phyloP scores from a whole-genome alignment of 169 alveolate genomes.

The Plasmodium billcollinsi region DNA sequence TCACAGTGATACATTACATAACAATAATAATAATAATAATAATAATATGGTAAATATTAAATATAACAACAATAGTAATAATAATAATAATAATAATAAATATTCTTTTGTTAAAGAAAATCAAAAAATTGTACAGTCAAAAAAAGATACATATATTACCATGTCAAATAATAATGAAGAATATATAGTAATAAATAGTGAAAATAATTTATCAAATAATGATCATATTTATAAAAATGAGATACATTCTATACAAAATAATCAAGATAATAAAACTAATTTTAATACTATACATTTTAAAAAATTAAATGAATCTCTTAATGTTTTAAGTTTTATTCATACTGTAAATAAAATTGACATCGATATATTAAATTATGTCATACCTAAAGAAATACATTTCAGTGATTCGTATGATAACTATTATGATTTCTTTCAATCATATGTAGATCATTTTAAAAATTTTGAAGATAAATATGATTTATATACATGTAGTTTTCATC shows the following conservation, averaged over 20 bases:
- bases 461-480: conserved; percentile 70
- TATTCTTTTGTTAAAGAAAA: neutral
- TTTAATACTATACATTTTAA: conserved; percentile 37
- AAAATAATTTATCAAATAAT: neutral
- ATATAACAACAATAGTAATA: no score
- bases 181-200: neutral
- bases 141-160: no score
- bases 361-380: conserved; percentile 32
- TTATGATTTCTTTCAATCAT: conserved; percentile 50
- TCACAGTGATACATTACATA: neutral
- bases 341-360: conserved; percentile 55
- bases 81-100: neutral
- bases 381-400: conserved; percentile 48
- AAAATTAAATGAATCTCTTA: conserved; percentile 49
- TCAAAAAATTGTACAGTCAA: no score
- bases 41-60: no score
- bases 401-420: conserved; percentile 18
- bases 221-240: no score
- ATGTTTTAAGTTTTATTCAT: conserved; percentile 37
- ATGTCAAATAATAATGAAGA: no score
- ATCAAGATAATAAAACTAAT: neutral
- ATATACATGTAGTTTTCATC: conserved; percentile 74
- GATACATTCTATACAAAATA: no score
- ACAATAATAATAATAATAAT: neutral
- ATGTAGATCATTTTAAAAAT: conserved; percentile 39